These are phyloP conservation scores for Kalmusia sp. DNA, from an alignment of 2,329 filamentous ascomycete species.

Conservation along the genomic window DNA sequence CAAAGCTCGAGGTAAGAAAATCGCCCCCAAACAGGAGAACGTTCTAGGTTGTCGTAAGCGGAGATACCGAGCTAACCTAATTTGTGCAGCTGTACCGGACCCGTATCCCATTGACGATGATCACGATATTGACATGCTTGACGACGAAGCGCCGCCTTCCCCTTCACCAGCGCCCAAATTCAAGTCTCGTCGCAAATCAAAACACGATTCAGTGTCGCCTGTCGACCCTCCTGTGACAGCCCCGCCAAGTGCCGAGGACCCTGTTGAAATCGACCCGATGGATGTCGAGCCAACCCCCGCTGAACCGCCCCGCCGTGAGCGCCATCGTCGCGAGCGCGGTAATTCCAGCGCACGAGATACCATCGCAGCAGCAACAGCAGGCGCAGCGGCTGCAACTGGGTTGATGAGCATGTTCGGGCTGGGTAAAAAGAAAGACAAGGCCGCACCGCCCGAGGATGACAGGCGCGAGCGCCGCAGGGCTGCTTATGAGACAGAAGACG, in stretches of 20 bases:
- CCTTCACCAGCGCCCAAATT: conserved; percentile 42
- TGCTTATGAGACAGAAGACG: conserved; percentile 46
- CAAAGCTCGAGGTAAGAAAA: conserved; percentile 57
- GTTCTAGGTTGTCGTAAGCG: conserved; percentile 39
- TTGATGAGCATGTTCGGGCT: conserved; percentile 62
- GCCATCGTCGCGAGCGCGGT: conserved; percentile 58
- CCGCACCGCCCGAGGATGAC: conserved; percentile 34
- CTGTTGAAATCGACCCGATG: conserved; percentile 49
- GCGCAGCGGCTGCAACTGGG: conserved; percentile 56
- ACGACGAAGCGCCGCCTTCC: conserved; percentile 43
- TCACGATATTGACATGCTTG: conserved; percentile 63
- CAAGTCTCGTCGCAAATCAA: conserved; percentile 50
- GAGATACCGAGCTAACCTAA: conserved; percentile 46
- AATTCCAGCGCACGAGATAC: conserved; percentile 68
- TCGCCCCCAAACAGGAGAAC: conserved; percentile 24
- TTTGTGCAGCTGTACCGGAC: conserved; percentile 52
- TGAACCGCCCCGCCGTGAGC: conserved; percentile 55
- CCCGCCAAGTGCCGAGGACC: conserved; percentile 51
- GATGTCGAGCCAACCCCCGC: conserved; percentile 55
- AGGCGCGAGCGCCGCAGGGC: conserved; percentile 40
- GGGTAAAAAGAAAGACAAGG: conserved; percentile 42
- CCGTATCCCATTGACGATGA: conserved; percentile 71
- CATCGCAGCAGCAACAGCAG: conserved; percentile 36
- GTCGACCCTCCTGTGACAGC: conserved; percentile 44
- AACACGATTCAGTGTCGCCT: conserved; percentile 46